Percentiles rank a stretch among this genome's conserved stretches.
Conservation (phyloP, 2,329 filamentous ascomycete genomes). For the Madurella fahalii region DNA sequence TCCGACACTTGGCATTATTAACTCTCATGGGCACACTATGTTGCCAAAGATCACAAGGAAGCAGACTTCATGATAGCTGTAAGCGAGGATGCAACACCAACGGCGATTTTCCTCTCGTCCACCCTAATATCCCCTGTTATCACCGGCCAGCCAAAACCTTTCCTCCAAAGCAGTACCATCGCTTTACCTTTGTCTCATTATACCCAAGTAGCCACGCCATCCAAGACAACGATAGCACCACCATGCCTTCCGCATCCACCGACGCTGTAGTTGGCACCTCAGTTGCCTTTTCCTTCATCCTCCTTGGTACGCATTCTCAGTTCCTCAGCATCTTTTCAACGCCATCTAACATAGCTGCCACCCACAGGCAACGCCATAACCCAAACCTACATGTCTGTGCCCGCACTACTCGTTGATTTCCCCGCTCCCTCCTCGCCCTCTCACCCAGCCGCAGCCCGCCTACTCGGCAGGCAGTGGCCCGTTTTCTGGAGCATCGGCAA, state of each 20-base stretch:
- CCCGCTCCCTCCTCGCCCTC: conserved; percentile 16
- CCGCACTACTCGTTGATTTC: conserved; percentile 40
- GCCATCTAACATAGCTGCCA: background rate
- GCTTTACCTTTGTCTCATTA: no score
- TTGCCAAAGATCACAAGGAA: no score
- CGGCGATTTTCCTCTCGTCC: no score
- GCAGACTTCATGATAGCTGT: no score
- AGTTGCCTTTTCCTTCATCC: conserved; percentile 46
- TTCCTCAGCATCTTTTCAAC: no score
- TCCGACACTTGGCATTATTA: no score
- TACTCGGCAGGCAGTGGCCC: conserved; percentile 47
- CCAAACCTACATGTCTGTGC: conserved; percentile 49
- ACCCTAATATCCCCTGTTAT: no score
- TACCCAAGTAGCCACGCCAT: no score
- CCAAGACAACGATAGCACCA: background rate
- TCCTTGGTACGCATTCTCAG: conserved; percentile 39
- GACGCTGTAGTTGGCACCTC: conserved; percentile 41
- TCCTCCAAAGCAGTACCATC: no score
- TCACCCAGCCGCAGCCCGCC: conserved; percentile 34
- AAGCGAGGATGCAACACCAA: no score
- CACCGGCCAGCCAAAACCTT: no score
- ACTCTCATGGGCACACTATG: no score
- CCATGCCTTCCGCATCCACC: conserved; percentile 8
- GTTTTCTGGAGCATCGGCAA: conserved; percentile 49
- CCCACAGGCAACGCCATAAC: conserved; percentile 48